A percentile compares a stretch with the other conserved stretches of the same genome.
phyloP scores from a whole-genome alignment of 2,329 filamentous ascomycete genomes.

The Gnomoniopsis sp. region DNA sequence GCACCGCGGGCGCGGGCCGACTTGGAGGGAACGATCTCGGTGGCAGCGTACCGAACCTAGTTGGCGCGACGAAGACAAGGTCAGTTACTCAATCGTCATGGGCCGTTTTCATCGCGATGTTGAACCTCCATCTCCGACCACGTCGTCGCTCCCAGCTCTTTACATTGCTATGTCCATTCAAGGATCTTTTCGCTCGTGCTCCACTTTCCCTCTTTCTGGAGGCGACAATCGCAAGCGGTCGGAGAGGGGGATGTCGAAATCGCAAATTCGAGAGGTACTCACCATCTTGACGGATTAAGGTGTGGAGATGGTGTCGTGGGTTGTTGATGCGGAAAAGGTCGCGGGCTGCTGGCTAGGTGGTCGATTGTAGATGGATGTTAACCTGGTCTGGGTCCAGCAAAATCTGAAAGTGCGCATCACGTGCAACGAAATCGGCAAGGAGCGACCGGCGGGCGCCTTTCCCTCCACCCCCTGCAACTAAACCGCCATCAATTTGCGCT shows the following conservation, averaged over 20 bases:
- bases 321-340: slow-evolving; percentile 15
- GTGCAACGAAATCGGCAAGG: neutral
- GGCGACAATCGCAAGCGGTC: neutral
- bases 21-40: slow-evolving; percentile 82
- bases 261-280: slow-evolving; percentile 15
- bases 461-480: neutral
- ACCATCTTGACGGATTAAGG: slow-evolving; percentile 19
- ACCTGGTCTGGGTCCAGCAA: neutral
- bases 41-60: slow-evolving; percentile 94
- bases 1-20: slow-evolving; percentile 97
- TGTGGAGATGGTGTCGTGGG: slow-evolving; percentile 18
- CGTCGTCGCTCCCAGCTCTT: slow-evolving; percentile 1
- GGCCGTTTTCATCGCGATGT: neutral
- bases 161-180: slow-evolving; percentile 1
- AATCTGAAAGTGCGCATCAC: slow-evolving; percentile 7
- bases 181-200: neutral
- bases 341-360: slow-evolving; percentile 2
- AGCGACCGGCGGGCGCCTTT: neutral
- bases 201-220: slow-evolving; percentile 5
- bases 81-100: slow-evolving; percentile 1
- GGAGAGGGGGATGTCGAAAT: slow-evolving; percentile 3
- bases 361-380: neutral
- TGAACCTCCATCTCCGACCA: neutral
- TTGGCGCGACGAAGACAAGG: slow-evolving; percentile 16
- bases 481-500: neutral